Percentiles rank a stretch among this genome's conserved stretches.
Conservation (phyloP, 371 early-diverging fungal genomes). For the Phascolomyces articulosus region DNA sequence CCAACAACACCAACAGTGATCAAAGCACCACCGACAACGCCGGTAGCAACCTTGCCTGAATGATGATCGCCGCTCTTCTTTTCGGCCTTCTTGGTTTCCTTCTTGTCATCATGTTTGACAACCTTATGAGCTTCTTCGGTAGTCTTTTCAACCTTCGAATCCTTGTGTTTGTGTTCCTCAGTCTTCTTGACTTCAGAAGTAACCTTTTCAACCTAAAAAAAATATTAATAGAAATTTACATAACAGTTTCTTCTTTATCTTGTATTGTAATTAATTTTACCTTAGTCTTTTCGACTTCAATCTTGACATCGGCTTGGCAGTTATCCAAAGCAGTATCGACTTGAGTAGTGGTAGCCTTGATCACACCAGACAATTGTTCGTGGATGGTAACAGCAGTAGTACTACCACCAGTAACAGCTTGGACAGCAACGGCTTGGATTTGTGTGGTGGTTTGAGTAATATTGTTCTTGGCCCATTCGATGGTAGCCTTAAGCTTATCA, state of each 20-base stretch:
- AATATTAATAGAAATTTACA: not conserved
- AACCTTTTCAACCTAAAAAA: conserved; percentile 5
- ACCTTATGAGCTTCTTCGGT: not conserved
- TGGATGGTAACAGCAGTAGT: not conserved
- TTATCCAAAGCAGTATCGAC: conserved; percentile 25
- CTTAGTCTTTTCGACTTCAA: conserved; percentile 7
- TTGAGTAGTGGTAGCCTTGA: conserved; percentile 25
- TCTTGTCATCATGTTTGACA: not conserved
- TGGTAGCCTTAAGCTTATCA: conserved; percentile 9
- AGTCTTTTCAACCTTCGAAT: too few relatives aligned
- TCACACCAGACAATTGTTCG: conserved; percentile 27
- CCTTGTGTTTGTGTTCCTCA: not conserved
- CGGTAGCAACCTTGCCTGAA: not conserved
- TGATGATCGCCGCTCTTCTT: not conserved
- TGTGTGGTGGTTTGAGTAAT: conserved; percentile 9
- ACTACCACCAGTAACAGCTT: conserved; percentile 1
- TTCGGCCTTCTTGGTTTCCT: not conserved
- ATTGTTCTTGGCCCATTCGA: conserved; percentile 17
- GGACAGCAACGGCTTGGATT: conserved; percentile 15
- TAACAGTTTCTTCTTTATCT: not conserved
- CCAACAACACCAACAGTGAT: conserved; percentile 23
- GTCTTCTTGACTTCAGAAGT: too few relatives aligned
- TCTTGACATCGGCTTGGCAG: not conserved
- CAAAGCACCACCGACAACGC: not conserved
- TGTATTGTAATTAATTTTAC: too few relatives aligned